These are phyloP conservation scores for Xerocomus potaroensis DNA, from an alignment of 768 basidiomycete species.

Conservation along the genomic window DNA sequence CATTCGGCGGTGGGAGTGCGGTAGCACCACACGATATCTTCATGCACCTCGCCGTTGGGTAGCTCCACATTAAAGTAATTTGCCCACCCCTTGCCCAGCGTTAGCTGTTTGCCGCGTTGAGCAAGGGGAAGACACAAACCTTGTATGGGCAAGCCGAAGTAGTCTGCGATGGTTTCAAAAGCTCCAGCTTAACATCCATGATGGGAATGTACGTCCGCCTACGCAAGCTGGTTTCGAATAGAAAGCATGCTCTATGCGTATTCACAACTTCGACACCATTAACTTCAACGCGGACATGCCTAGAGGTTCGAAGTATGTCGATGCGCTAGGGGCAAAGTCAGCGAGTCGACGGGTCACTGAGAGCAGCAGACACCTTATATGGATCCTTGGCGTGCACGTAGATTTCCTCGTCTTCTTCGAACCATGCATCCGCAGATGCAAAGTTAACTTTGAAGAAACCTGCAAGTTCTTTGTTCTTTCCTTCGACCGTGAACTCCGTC, in stretches of 20 bases:
- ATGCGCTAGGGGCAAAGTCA: slow-evolving; percentile 42
- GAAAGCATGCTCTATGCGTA: slow-evolving; percentile 47
- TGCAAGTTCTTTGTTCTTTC: slow-evolving; percentile 35
- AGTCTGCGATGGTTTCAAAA: slow-evolving; percentile 44
- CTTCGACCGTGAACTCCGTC: slow-evolving; percentile 28
- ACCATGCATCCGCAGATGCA: slow-evolving; percentile 55
- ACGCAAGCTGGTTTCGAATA: slow-evolving; percentile 55
- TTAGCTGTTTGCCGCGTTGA: background rate
- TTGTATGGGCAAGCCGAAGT: slow-evolving; percentile 61
- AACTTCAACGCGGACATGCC: slow-evolving; percentile 56
- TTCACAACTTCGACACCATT: slow-evolving; percentile 62
- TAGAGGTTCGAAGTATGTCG: slow-evolving; percentile 56
- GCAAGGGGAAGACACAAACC: slow-evolving; percentile 32
- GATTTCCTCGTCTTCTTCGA: slow-evolving; percentile 64
- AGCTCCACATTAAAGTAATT: slow-evolving; percentile 52
- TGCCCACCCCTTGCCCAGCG: slow-evolving; percentile 46
- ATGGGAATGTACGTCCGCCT: slow-evolving; percentile 60
- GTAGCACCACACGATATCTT: slow-evolving; percentile 65
- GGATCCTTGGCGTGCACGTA: slow-evolving; percentile 63
- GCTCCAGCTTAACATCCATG: slow-evolving; percentile 48
- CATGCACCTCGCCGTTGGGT: slow-evolving; percentile 38
- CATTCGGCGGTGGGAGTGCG: slow-evolving; percentile 49
- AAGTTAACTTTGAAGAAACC: slow-evolving; percentile 50
- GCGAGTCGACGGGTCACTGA: background rate
- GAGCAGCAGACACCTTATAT: slow-evolving; percentile 47